Conservation (phyloP, 1,284 basidiomycete genomes). For the Ustilago vetiveriae region DNA sequence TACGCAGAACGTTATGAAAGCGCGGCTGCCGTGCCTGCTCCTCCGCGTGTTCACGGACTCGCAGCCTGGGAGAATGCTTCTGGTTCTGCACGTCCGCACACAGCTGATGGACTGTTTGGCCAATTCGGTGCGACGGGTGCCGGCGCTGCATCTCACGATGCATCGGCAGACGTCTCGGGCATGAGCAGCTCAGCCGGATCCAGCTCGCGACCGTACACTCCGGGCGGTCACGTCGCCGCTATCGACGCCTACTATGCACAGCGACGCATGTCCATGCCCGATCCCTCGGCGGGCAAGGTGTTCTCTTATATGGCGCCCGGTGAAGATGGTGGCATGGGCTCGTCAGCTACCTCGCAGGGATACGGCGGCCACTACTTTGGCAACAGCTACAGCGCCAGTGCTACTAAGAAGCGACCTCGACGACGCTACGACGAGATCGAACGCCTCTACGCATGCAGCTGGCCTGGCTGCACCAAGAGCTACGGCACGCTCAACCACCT, state of each 20-base stretch:
- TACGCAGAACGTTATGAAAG: slow-evolving; percentile 24
- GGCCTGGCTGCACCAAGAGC: slow-evolving; percentile 81
- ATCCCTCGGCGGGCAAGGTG: slow-evolving; percentile 34
- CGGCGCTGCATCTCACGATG: slow-evolving; percentile 16
- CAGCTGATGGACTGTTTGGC: slow-evolving; percentile 61
- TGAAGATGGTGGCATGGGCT: slow-evolving; percentile 22
- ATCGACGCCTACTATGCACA: slow-evolving; percentile 29
- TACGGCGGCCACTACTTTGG: slow-evolving; percentile 41
- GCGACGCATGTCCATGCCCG: slow-evolving; percentile 45
- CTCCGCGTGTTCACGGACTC: slow-evolving; percentile 47
- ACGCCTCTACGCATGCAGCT: slow-evolving; percentile 84
- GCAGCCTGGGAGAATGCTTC: slow-evolving; percentile 57
- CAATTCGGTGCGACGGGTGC: slow-evolving; percentile 25
- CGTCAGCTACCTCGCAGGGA: slow-evolving; percentile 11
- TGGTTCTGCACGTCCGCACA: slow-evolving; percentile 57
- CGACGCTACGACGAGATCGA: slow-evolving; percentile 73
- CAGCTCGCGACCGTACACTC: slow-evolving; percentile 32
- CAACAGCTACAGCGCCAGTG: slow-evolving; percentile 24
- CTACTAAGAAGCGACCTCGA: slow-evolving; percentile 57
- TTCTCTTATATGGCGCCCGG: slow-evolving; percentile 55
- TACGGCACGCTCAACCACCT: slow-evolving; percentile 90
- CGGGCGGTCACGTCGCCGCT: slow-evolving; percentile 10
- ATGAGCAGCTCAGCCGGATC: slow-evolving; percentile 5
- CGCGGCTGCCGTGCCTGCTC: slow-evolving; percentile 27
- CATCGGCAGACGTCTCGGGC: slow-evolving; percentile 11